Percentiles rank a stretch among this genome's conserved stretches.
Evolutionary conservation across 2,329 filamentous ascomycete genomes (phyloP).

Genomic region (Ophiostoma ulmi): DNA sequence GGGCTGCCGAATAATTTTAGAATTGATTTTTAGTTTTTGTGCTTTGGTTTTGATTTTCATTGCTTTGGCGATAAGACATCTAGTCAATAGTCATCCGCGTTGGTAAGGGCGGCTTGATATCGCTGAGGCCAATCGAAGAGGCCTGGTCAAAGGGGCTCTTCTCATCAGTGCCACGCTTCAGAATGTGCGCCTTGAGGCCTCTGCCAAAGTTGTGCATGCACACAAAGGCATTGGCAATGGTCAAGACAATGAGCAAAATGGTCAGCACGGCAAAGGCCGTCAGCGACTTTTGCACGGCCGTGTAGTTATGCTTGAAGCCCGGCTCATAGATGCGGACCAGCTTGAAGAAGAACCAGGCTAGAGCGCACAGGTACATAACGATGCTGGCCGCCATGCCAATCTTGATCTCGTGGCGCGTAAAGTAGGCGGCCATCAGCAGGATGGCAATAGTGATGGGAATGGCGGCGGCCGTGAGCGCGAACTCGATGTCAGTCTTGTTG

Average conservation of each 20-base stretch:
- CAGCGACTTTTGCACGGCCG: conserved; percentile 74
- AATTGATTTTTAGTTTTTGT: not conserved
- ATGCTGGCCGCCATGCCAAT: conserved; percentile 73
- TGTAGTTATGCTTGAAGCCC: conserved; percentile 56
- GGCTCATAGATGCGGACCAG: conserved; percentile 88
- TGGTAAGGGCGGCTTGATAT: conserved; percentile 48
- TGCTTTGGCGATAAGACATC: too few species aligned
- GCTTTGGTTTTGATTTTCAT: conserved; percentile 27
- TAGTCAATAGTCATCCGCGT: conserved; percentile 60
- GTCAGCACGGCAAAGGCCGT: conserved; percentile 94
- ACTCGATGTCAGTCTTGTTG: conserved; percentile 64
- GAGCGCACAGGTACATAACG: conserved; percentile 77
- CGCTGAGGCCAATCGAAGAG: conserved; percentile 52
- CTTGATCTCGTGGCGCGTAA: conserved; percentile 77
- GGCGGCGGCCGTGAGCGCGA: conserved; percentile 79
- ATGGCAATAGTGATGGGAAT: conserved; percentile 89
- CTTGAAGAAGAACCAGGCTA: conserved; percentile 98
- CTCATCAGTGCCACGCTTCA: conserved; percentile 49
- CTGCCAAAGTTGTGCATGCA: conserved; percentile 89
- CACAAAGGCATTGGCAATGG: conserved; percentile 78
- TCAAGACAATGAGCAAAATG: conserved; percentile 79
- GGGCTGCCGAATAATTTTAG: not conserved
- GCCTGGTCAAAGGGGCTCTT: conserved; percentile 44
- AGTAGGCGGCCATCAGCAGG: conserved; percentile 76
- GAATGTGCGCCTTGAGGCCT: conserved; percentile 82